Evolutionary conservation across 1,139 yeast species (phyloP), one percentile per base, ranked within the genome.

Genomic region (Saccharomyces uvarum): DNA sequence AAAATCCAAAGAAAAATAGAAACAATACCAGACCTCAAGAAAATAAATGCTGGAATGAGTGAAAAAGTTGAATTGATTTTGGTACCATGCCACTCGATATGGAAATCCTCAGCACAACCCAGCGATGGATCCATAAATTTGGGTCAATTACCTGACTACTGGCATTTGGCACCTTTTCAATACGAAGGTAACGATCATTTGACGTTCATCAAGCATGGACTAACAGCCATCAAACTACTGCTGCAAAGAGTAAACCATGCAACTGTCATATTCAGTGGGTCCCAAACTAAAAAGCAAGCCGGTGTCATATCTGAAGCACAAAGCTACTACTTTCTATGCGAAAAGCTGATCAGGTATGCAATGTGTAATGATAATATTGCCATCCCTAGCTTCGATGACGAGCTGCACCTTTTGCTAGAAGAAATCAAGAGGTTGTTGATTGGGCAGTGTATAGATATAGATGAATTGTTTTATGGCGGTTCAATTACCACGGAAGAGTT

Each of bases 91-190:
- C 93, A 85, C 62, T 78, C 86, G 0, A 77, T 85, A 2, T 85
- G 88, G 88, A 75, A 73, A 48, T 58, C 60, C 6, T 53, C 57
- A 5, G 61, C 63, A 24, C 61, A 52, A 11, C 62, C 57, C 4
- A 47, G 44, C 2, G 54, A 54, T 21, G 49, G 52, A 63, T 63
- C 38, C 41, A 46, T 14, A 67, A 76, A 58, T 53, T 65, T 59
- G 56, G 86, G 87, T 0, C 69, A 71, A 9, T 53, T 65, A 2
- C 66, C 76, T 11, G 67, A 68, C 1, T 85, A 84, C 60, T 87
- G 95, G 95, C 63, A 66, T 33, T 68, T 88, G 53, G 90, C 81
- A 2, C 71, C 80, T 0, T 87, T 86, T 62, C 96, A 88, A 66
- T 56, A 71, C 4, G 87, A 83, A 55, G 91, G 93, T 1, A 71